Percentiles rank a stretch among this genome's conserved stretches.
Conservation (phyloP, 78 protist genomes). For the Blattamonas nauphoetae region DNA sequence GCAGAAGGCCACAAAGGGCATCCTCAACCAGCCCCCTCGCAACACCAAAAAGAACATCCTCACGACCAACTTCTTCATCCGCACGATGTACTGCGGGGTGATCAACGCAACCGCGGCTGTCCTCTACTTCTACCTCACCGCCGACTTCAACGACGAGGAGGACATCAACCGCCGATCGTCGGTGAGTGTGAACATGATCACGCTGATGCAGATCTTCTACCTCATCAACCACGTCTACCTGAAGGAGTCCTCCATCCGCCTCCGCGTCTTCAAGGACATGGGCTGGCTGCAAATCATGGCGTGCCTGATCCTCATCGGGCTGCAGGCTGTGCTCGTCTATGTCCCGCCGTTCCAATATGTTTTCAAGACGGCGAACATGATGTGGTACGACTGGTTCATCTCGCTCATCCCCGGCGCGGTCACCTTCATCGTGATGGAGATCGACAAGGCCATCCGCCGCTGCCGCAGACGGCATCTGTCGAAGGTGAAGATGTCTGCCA, state of each 20-base stretch:
- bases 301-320: background rate
- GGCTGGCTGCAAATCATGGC: background rate
- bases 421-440: background rate
- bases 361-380: background rate
- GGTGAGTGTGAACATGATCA: background rate
- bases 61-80: background rate
- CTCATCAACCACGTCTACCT: background rate
- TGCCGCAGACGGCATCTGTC: background rate
- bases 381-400: background rate
- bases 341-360: background rate
- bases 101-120: background rate
- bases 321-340: background rate
- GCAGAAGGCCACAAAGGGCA: background rate
- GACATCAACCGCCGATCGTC: background rate
- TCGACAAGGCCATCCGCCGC: conserved; percentile 1
- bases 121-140: background rate
- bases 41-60: background rate
- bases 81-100: background rate
- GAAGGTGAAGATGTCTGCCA: background rate
- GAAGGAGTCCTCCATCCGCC: background rate
- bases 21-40: background rate
- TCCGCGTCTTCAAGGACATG: background rate
- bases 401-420: background rate
- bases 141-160: background rate
- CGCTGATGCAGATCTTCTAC: background rate